Evolutionary conservation across 352 stramenopile genomes (phyloP).

Genomic region (Globisporangium megalacanthum): DNA sequence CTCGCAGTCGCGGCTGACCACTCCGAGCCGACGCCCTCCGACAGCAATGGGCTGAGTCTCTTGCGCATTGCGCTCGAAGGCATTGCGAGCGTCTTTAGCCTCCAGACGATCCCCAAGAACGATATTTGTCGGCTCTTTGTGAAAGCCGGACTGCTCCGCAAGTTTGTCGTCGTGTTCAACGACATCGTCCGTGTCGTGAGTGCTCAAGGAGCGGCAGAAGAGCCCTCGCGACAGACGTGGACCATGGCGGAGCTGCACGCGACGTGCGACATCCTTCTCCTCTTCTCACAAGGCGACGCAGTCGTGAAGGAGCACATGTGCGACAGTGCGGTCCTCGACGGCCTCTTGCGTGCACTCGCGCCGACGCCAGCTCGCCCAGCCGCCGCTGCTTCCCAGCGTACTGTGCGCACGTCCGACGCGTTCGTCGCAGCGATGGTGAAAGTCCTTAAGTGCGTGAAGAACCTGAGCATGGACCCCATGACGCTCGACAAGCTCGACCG

Average conservation of each 20-base stretch:
- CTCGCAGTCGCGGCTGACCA: slow-evolving; percentile 25
- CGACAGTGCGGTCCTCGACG: slow-evolving; percentile 69
- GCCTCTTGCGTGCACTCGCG: slow-evolving; percentile 51
- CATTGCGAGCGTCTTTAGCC: slow-evolving; percentile 87
- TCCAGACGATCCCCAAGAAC: slow-evolving; percentile 91
- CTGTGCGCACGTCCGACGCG: slow-evolving; percentile 30
- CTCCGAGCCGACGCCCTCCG: slow-evolving; percentile 9
- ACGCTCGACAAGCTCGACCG: slow-evolving; percentile 87
- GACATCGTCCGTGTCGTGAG: slow-evolving; percentile 50
- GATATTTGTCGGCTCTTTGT: slow-evolving; percentile 94
- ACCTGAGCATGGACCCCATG: slow-evolving; percentile 89
- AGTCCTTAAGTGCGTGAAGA: slow-evolving; percentile 81
- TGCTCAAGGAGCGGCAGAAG: background rate
- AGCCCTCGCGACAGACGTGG: slow-evolving; percentile 25
- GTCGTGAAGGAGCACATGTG: slow-evolving; percentile 93
- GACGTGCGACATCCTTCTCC: slow-evolving; percentile 84
- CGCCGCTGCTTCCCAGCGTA: background rate
- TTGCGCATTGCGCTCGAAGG: slow-evolving; percentile 86
- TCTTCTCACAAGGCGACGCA: slow-evolving; percentile 90
- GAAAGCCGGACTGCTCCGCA: slow-evolving; percentile 85
- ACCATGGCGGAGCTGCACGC: slow-evolving; percentile 64
- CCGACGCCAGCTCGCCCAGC: slow-evolving; percentile 40
- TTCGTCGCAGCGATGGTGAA: slow-evolving; percentile 69
- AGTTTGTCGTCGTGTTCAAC: slow-evolving; percentile 86
- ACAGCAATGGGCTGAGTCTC: slow-evolving; percentile 48